Evolutionary conservation across 306 rosid genomes (phyloP).

Genomic region (Vigna reflexopilosa): DNA sequence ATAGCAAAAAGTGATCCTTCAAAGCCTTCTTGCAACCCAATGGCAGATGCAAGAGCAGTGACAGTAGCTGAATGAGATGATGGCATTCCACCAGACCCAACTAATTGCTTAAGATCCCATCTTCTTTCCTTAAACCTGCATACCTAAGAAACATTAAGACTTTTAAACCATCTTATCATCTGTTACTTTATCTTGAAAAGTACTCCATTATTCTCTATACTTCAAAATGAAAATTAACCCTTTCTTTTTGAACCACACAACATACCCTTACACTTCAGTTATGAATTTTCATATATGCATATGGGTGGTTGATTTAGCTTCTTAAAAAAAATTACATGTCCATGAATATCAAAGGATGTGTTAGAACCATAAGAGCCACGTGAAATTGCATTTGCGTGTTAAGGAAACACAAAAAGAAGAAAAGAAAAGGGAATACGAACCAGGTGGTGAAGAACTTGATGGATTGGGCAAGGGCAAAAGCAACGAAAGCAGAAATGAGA

Average conservation of each 20-base stretch:
- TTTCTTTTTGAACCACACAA: too few species aligned
- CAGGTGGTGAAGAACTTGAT: slow-evolving; percentile 71
- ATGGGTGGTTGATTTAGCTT: not conserved
- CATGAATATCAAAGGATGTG: not conserved
- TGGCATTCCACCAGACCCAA: slow-evolving; percentile 96
- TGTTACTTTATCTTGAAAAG: not conserved
- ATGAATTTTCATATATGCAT: too few species aligned
- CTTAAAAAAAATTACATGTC: not conserved
- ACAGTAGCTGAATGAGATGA: slow-evolving; percentile 92
- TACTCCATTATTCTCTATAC: not conserved
- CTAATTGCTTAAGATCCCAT: slow-evolving; percentile 72
- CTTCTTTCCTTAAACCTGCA: slow-evolving; percentile 84
- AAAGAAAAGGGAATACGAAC: slow-evolving; percentile 52
- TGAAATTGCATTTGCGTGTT: not conserved
- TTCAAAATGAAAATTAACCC: not conserved
- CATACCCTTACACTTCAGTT: too few species aligned
- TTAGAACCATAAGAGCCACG: not conserved
- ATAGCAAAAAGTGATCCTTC: slow-evolving; percentile 71
- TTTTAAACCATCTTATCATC: slow-evolving; percentile 29
- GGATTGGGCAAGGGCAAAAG: slow-evolving; percentile 65
- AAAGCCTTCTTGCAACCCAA: slow-evolving; percentile 81
- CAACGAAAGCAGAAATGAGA: slow-evolving; percentile 64
- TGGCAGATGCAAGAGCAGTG: slow-evolving; percentile 81
- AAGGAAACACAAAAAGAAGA: not conserved
- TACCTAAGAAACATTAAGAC: slow-evolving; percentile 57